A percentile compares a stretch with the other conserved stretches of the same genome.
Conservation (phyloP, 139 green algal genomes). For the Zygnema cylindricum region DNA sequence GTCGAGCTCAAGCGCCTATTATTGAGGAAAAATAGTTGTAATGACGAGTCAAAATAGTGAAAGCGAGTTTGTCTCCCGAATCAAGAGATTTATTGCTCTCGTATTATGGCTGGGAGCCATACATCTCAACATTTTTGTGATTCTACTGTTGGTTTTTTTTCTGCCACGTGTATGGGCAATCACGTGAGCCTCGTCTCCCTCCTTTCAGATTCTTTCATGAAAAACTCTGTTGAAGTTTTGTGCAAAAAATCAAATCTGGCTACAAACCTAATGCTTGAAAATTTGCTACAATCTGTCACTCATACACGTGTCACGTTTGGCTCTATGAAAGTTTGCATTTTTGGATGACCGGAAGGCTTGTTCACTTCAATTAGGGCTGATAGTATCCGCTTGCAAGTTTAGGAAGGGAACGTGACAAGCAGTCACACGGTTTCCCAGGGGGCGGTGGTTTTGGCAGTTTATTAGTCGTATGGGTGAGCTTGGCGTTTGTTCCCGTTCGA, state of each 20-base stretch:
- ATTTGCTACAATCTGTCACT: neutral
- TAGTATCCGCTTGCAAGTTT: neutral
- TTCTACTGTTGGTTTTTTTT: neutral
- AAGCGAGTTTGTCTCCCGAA: too few species aligned
- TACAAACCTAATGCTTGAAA: neutral
- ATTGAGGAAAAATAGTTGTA: too few species aligned
- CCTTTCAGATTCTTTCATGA: neutral
- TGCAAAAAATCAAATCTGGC: neutral
- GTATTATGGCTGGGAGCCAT: neutral
- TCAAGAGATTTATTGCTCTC: too few species aligned
- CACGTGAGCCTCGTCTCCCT: constrained; percentile 4
- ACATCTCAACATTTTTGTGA: neutral
- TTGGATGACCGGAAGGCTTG: neutral
- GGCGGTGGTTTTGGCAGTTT: neutral
- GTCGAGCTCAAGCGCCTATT: too few species aligned
- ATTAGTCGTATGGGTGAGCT: neutral
- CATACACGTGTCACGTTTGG: too few species aligned
- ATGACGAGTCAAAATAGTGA: too few species aligned
- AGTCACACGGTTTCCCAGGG: too few species aligned
- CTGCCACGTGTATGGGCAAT: neutral
- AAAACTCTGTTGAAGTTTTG: neutral
- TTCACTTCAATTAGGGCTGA: neutral
- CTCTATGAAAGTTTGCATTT: neutral
- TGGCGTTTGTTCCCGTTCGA: neutral
- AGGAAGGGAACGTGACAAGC: neutral